A percentile compares a stretch with the other conserved stretches of the same genome.
Conservation (phyloP, 768 basidiomycete genomes). For the Hysterangium stoloniferum region DNA sequence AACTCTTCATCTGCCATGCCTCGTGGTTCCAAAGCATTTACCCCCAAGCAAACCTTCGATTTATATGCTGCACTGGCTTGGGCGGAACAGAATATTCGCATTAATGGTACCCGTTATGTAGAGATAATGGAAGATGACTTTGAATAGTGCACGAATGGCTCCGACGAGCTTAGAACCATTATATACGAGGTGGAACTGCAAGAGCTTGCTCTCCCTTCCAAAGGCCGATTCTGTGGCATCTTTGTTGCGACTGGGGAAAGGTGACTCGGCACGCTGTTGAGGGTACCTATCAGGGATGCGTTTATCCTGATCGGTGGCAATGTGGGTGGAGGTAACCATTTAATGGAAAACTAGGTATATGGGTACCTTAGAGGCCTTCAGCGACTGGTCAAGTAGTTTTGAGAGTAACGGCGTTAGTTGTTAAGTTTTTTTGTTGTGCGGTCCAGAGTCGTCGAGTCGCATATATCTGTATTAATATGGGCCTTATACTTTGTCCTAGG, state of each 20-base stretch:
- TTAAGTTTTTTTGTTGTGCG: too few relatives aligned
- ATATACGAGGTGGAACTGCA: neutral
- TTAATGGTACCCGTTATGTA: neutral
- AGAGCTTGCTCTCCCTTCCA: neutral
- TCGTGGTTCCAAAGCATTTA: neutral
- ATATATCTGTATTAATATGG: too few relatives aligned
- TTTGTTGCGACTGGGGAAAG: conserved; percentile 1
- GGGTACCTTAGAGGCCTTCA: neutral
- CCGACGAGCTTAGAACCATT: neutral
- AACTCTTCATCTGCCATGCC: neutral
- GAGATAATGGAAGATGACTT: neutral
- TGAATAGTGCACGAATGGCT: neutral
- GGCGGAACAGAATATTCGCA: neutral
- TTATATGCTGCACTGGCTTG: neutral
- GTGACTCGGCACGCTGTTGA: neutral
- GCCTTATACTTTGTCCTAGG: too few relatives aligned
- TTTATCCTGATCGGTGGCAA: neutral
- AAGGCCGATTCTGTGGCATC: neutral
- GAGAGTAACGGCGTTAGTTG: too few relatives aligned
- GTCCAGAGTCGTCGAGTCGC: too few relatives aligned
- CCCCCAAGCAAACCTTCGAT: neutral
- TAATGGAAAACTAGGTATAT: neutral
- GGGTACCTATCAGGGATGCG: neutral
- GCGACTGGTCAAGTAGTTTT: too few relatives aligned
- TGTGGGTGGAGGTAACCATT: neutral